Conservation (phyloP, 257 asterid species). For the Eustoma russellianum region DNA sequence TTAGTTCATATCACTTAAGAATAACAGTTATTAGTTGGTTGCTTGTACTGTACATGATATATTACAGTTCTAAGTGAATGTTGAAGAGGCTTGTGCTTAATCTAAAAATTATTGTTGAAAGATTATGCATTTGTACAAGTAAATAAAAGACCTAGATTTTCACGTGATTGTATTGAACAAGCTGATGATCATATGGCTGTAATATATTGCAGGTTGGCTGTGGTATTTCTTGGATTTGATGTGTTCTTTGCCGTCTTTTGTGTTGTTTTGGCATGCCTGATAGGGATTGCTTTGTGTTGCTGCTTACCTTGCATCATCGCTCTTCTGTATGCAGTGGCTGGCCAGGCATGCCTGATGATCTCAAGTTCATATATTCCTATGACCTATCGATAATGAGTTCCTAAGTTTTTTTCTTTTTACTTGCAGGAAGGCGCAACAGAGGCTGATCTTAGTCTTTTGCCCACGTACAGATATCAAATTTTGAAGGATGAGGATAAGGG, state of each 20-base stretch:
- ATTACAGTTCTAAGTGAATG: too few species aligned
- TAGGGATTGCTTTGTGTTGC: constrained; percentile 93
- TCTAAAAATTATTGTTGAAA: too few species aligned
- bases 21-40: too few species aligned
- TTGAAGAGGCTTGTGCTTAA: too few species aligned
- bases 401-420: constrained; percentile 4
- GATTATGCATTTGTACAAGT: too few species aligned
- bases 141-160: too few species aligned
- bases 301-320: constrained; percentile 99
- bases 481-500: constrained; percentile 52
- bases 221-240: constrained; percentile 93
- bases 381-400: not conserved
- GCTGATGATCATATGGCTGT: constrained; percentile 16
- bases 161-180: not conserved
- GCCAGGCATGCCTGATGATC: constrained; percentile 54
- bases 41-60: too few species aligned
- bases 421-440: constrained; percentile 95
- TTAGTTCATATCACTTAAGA: too few species aligned
- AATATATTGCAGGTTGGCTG: constrained; percentile 79
- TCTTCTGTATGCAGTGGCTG: constrained; percentile 93
- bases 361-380: not conserved
- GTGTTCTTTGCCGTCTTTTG: constrained; percentile 96
- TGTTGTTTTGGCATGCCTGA: constrained; percentile 85
- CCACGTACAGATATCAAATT: constrained; percentile 60
- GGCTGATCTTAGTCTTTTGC: constrained; percentile 77